Evolutionary conservation across 345 rosid genomes (phyloP).

Genomic region (Hypericum androsaemum): DNA sequence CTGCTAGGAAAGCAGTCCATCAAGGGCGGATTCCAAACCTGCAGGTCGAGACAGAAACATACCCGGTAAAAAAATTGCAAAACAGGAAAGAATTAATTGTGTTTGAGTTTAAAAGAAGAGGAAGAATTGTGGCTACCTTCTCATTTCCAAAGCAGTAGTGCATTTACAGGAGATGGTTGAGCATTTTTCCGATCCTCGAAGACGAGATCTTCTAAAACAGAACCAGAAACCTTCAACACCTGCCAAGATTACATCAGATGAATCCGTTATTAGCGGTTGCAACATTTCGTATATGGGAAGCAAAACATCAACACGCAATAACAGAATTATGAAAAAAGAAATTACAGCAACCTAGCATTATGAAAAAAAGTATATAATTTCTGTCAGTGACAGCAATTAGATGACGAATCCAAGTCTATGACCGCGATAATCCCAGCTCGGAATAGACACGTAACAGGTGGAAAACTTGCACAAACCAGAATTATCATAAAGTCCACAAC

Average conservation of each 20-base stretch:
- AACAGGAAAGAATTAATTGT: not conserved
- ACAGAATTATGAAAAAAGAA: too few relatives aligned
- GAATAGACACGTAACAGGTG: too few relatives aligned
- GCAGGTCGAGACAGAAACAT: conserved; percentile 23
- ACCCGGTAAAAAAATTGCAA: conserved; percentile 3
- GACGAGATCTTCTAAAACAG: not conserved
- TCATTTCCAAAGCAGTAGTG: conserved; percentile 49
- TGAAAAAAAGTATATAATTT: too few relatives aligned
- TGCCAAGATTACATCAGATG: not conserved
- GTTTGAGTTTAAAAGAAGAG: not conserved
- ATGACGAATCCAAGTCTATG: too few relatives aligned
- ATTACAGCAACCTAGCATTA: too few relatives aligned
- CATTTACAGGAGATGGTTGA: conserved; percentile 28
- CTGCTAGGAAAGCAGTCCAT: conserved; percentile 60
- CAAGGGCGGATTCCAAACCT: conserved; percentile 40
- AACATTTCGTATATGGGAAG: too few relatives aligned
- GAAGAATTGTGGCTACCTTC: conserved; percentile 29
- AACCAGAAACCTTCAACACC: not conserved
- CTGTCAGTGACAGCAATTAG: too few relatives aligned
- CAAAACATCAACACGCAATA: not conserved
- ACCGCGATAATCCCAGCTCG: too few relatives aligned
- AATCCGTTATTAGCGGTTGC: conserved; percentile 14
- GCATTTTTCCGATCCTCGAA: conserved; percentile 19
- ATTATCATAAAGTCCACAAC: too few relatives aligned
- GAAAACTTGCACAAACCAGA: too few relatives aligned